Base-by-base conservation (phyloP, 805 yeast genomes). In the Candida qinlingensis region DNA sequence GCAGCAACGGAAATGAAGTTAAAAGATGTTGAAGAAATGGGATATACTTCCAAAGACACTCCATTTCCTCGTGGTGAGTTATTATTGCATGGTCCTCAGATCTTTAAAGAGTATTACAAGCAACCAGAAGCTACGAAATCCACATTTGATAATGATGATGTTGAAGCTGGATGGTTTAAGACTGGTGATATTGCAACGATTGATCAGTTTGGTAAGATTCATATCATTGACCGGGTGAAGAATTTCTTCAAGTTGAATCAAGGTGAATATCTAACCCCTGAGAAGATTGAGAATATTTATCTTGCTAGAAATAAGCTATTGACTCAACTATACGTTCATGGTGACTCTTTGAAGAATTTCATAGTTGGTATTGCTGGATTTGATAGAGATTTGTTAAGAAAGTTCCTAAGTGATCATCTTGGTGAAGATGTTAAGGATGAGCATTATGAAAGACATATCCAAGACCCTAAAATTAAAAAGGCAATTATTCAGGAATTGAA, bases 251-350 rank as follows among this genome's bases (percentile, higher is more conserved):
- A 83, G 71, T 63, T 74, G 42, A 69, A 75, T 12, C 79, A 74
- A 57, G 79, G 79, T 34, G 79, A 74, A 64, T 82, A 81, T 58
- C 73, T 82, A 44, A 79, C 85, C 4, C 86, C 86, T 7, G 88
- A 82, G 56, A 79, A 74, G 62, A 74, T 82, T 51, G 87, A 82
- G 57, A 79, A 77, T 58, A 65, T 67, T 9, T 81, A 81, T 59
- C 63, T 77, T 29, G 65, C 81, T 0, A 58, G 61, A 8, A 67
- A 70, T 53, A 67, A 77, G 2, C 52, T 70, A 13, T 52, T 77
- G 30, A 58, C 72, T 5, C 84, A 80, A 59, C 51, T 75, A 12
- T 79, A 67, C 52, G 74, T 73, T 12, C 80, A 80, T 57, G 86
- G 86, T 13, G 80, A 80, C 58, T 74, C 83, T 2, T 59, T 71